A percentile compares a stretch with the other conserved stretches of the same genome.
These are phyloP conservation scores for Gymnopilus dilepis DNA, from an alignment of 768 basidiomycete genomes.

Conservation along the genomic window DNA sequence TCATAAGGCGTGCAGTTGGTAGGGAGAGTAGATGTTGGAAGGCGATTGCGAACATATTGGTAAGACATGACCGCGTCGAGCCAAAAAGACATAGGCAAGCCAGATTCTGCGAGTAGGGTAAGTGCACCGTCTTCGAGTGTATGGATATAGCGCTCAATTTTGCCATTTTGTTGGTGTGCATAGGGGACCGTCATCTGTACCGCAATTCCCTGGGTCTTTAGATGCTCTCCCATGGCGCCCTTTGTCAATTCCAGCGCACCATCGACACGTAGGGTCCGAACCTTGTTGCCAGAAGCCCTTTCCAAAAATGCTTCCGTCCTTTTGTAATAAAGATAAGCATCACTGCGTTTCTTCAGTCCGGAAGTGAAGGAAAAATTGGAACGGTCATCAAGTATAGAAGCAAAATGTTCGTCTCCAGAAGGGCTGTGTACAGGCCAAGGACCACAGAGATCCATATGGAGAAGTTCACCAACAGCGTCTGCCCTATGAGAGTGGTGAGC, in stretches of 20 bases:
- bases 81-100: slow-evolving; percentile 27
- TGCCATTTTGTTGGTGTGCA: too few species aligned
- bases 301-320: neutral
- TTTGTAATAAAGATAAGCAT: slow-evolving; percentile 20
- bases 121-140: slow-evolving; percentile 15
- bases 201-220: slow-evolving; percentile 13
- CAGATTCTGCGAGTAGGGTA: slow-evolving; percentile 13
- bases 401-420: slow-evolving; percentile 25
- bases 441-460: too few species aligned
- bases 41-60: slow-evolving; percentile 24
- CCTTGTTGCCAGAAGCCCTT: slow-evolving; percentile 3
- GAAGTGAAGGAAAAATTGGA: slow-evolving; percentile 25
- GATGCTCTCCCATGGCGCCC: slow-evolving; percentile 7
- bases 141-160: slow-evolving; percentile 14
- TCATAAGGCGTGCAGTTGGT: slow-evolving; percentile 23
- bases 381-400: slow-evolving; percentile 25
- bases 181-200: slow-evolving; percentile 16
- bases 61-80: slow-evolving; percentile 25
- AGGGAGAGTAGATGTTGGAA: slow-evolving; percentile 27
- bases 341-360: slow-evolving; percentile 9
- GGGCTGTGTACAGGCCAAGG: slow-evolving; percentile 29
- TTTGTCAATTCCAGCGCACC: slow-evolving; percentile 22
- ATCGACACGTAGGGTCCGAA: slow-evolving; percentile 23
- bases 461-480: slow-evolving; percentile 17
- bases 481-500: slow-evolving; percentile 11